Percentiles rank a stretch among this genome's conserved stretches.
Evolutionary conservation across 768 basidiomycete species (phyloP).

Genomic region (Kwoniella bestiolae): DNA sequence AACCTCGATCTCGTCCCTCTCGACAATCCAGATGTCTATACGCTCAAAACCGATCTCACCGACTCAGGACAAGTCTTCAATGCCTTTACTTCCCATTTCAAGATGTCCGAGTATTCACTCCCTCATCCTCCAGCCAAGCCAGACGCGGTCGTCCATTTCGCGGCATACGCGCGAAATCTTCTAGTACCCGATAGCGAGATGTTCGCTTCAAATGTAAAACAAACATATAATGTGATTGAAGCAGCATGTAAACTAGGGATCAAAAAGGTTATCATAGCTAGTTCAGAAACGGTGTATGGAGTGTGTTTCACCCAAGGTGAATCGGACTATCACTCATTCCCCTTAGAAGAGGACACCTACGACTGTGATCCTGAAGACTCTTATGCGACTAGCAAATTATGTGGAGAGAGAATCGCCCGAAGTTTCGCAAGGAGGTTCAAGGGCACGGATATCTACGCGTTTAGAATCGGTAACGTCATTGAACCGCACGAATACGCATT

Average conservation of each 20-base stretch:
- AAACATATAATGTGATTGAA: constrained; percentile 56
- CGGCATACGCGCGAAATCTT: constrained; percentile 53
- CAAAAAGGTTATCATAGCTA: constrained; percentile 52
- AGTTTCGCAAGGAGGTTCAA: constrained; percentile 41
- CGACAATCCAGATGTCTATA: constrained; percentile 48
- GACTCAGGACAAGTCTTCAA: constrained; percentile 56
- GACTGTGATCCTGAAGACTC: constrained; percentile 42
- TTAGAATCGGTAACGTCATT: constrained; percentile 53
- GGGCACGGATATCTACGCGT: constrained; percentile 47
- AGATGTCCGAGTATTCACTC: constrained; percentile 46
- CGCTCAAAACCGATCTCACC: constrained; percentile 53
- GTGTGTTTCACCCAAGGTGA: constrained; percentile 56
- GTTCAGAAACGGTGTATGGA: constrained; percentile 51
- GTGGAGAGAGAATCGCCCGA: constrained; percentile 51
- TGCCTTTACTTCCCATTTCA: constrained; percentile 48
- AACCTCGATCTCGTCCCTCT: constrained; percentile 53
- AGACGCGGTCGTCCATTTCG: constrained; percentile 54
- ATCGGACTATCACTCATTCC: constrained; percentile 49
- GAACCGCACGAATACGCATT: constrained; percentile 53
- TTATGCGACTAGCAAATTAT: constrained; percentile 50
- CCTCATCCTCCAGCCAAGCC: constrained; percentile 27
- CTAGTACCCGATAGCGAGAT: constrained; percentile 52
- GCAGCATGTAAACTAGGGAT: constrained; percentile 54
- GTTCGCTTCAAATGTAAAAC: constrained; percentile 44
- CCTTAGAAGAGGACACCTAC: constrained; percentile 48